phyloP scores from a whole-genome alignment of 768 basidiomycete genomes.

The Tylopilus plumbeoviolaceoides region DNA sequence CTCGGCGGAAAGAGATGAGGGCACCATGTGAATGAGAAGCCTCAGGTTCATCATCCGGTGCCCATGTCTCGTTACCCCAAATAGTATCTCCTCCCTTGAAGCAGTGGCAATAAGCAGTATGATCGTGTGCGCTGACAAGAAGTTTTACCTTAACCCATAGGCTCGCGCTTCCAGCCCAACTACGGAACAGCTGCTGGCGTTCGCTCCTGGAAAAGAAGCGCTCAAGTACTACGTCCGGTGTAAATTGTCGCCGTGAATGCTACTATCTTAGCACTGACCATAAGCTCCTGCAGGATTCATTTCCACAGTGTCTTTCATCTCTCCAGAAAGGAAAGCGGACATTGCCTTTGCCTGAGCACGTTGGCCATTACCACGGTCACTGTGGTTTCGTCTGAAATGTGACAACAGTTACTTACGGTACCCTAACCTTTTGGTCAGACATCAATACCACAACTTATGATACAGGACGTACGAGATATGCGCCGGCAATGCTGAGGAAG shows the following conservation, averaged over 20 bases:
- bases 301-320: conserved; percentile 92
- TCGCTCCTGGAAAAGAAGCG: conserved; percentile 90
- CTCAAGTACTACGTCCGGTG: conserved; percentile 54
- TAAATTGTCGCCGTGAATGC: not conserved
- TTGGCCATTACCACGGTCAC: not conserved
- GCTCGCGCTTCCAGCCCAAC: conserved; percentile 92
- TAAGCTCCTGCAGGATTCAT: conserved; percentile 79
- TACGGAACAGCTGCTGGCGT: conserved; percentile 83
- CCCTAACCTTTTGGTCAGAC: conserved; percentile 42
- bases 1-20: conserved; percentile 72
- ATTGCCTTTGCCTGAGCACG: conserved; percentile 82
- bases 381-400: not conserved
- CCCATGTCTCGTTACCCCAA: conserved; percentile 74
- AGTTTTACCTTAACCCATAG: conserved; percentile 90
- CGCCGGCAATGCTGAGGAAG: conserved; percentile 80
- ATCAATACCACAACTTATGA: not conserved
- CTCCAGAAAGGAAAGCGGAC: conserved; percentile 91
- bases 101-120: not conserved
- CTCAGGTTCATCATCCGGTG: conserved; percentile 71
- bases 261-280: conserved; percentile 36
- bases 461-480: conserved; percentile 61
- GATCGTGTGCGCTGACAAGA: not conserved
- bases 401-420: conserved; percentile 49
- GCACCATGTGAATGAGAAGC: conserved; percentile 68
- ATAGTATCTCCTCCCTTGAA: conserved; percentile 72